Evolutionary conservation across 768 basidiomycete genomes (phyloP).

Genomic region (Sarcodon sp.): DNA sequence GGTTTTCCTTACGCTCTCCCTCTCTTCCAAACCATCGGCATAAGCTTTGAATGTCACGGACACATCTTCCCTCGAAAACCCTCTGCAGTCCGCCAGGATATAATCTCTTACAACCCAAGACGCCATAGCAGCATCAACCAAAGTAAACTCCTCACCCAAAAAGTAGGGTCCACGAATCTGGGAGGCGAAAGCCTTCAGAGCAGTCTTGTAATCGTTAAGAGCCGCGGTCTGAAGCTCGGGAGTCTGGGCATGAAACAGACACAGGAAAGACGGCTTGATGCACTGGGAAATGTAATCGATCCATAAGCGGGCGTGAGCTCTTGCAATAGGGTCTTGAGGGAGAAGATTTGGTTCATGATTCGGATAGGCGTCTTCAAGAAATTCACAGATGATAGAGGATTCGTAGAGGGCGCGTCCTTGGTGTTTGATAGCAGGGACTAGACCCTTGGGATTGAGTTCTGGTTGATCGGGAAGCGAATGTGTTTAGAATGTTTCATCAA

Average conservation of each 20-base stretch:
- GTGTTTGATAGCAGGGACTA: slow-evolving; percentile 49
- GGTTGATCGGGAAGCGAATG: neutral
- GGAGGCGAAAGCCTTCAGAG: slow-evolving; percentile 21
- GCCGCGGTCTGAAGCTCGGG: slow-evolving; percentile 21
- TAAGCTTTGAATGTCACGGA: slow-evolving; percentile 33
- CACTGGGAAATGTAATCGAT: slow-evolving; percentile 41
- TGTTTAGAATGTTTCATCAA: slow-evolving; percentile 2
- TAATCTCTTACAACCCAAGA: slow-evolving; percentile 43
- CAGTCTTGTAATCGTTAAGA: slow-evolving; percentile 23
- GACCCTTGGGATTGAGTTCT: slow-evolving; percentile 56
- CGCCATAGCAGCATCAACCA: slow-evolving; percentile 41
- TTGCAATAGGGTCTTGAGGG: slow-evolving; percentile 35
- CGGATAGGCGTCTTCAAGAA: slow-evolving; percentile 51
- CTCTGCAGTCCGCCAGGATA: slow-evolving; percentile 34
- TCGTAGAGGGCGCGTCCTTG: slow-evolving; percentile 45
- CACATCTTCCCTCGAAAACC: slow-evolving; percentile 28
- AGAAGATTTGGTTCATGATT: slow-evolving; percentile 30
- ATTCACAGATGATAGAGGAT: slow-evolving; percentile 50
- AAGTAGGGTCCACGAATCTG: slow-evolving; percentile 40
- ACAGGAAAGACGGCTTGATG: slow-evolving; percentile 38
- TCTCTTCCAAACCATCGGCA: slow-evolving; percentile 23
- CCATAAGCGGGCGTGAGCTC: slow-evolving; percentile 43
- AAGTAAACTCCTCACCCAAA: slow-evolving; percentile 36
- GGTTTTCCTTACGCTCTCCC: slow-evolving; percentile 36
- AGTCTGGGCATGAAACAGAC: slow-evolving; percentile 21